Percentiles rank a stretch among this genome's conserved stretches.
These are phyloP conservation scores for Antrodiella citrinella DNA, from an alignment of 768 basidiomycete species.

Conservation along the genomic window DNA sequence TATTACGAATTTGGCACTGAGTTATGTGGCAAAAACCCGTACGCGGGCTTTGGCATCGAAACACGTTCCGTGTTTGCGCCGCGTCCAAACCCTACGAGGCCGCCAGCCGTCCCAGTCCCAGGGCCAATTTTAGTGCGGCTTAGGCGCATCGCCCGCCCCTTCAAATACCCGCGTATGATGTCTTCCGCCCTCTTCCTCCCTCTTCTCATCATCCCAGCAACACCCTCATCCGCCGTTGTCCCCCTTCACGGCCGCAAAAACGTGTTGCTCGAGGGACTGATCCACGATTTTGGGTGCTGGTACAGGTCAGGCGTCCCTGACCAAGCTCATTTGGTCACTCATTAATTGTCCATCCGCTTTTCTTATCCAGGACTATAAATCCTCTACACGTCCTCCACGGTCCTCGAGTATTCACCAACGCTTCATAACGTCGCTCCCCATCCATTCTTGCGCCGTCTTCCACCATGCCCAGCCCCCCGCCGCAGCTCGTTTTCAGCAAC, in stretches of 20 bases:
- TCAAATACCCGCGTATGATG: constrained; percentile 35
- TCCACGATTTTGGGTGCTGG: constrained; percentile 15
- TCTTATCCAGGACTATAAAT: background rate
- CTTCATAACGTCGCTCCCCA: constrained; percentile 12
- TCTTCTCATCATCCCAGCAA: constrained; percentile 12
- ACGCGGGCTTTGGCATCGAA: constrained; percentile 37
- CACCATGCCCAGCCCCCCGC: constrained; percentile 25
- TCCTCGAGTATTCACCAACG: constrained; percentile 4
- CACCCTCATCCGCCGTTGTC: constrained; percentile 16
- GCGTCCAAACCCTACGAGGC: constrained; percentile 48
- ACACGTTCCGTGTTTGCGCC: constrained; percentile 71
- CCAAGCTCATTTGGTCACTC: background rate
- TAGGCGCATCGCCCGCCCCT: constrained; percentile 35
- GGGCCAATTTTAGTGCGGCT: constrained; percentile 36
- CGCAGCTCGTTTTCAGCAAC: constrained; percentile 69
- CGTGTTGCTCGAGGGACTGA: constrained; percentile 13
- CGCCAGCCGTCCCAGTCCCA: constrained; percentile 44
- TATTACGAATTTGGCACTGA: no score
- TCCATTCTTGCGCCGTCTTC: constrained; percentile 18
- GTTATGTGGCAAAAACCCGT: constrained; percentile 30
- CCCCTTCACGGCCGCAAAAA: constrained; percentile 12
- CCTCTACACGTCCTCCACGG: background rate
- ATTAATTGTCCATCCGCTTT: background rate
- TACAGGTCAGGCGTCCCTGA: constrained; percentile 7
- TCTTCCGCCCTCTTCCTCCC: constrained; percentile 18